These are phyloP conservation scores for Pterocarpus santalinus DNA, from an alignment of 306 rosid genomes.

Conservation along the genomic window DNA sequence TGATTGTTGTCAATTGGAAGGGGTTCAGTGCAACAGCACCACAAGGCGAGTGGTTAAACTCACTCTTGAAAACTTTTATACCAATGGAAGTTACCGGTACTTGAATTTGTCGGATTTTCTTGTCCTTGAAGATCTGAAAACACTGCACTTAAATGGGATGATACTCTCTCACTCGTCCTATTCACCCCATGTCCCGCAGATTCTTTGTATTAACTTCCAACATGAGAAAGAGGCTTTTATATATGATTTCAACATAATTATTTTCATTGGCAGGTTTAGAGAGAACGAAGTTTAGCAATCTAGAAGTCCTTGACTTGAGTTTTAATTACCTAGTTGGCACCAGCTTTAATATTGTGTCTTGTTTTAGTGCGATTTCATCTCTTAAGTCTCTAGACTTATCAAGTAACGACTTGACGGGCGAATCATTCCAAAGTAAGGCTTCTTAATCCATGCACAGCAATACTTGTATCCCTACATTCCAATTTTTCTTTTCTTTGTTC, in stretches of 20 bases:
- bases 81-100: background rate
- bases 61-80: background rate
- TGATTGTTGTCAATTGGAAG: conserved; percentile 37
- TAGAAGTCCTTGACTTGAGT: background rate
- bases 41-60: conserved; percentile 11
- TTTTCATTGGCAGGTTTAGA: background rate
- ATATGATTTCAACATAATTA: background rate
- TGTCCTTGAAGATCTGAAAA: conserved; percentile 31
- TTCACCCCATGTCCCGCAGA: background rate
- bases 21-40: conserved; percentile 26
- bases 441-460: background rate
- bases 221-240: background rate
- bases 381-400: background rate
- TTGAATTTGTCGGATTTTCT: conserved; percentile 25
- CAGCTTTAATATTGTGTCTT: background rate
- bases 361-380: background rate
- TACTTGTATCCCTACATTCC: background rate
- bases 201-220: background rate
- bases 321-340: background rate
- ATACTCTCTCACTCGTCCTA: background rate
- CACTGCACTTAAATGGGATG: background rate
- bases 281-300: background rate
- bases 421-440: background rate
- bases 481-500: background rate
- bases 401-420: background rate